Percentiles rank a stretch among this genome's conserved stretches.
Conservation (phyloP, 768 basidiomycete species). For the Dendrothele bispora region DNA sequence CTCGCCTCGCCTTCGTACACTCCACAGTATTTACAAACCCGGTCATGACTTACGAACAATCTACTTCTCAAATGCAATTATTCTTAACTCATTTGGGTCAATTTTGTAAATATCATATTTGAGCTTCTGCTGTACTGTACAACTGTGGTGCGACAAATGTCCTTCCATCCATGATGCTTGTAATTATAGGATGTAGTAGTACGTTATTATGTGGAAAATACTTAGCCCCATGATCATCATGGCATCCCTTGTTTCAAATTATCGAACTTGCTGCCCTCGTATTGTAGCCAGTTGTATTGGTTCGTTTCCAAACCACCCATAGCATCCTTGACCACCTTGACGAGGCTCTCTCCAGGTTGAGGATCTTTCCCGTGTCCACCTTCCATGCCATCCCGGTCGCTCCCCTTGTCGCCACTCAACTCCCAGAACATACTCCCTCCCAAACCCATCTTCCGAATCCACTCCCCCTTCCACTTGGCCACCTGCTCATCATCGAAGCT, state of each 20-base stretch:
- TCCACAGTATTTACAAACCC: not conserved
- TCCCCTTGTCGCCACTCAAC: constrained; percentile 83
- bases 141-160: too few relatives aligned
- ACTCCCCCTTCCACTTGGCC: constrained; percentile 73
- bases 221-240: too few relatives aligned
- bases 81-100: not conserved
- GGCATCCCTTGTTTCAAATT: constrained; percentile 76
- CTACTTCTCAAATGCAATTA: too few relatives aligned
- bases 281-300: constrained; percentile 79
- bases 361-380: constrained; percentile 71
- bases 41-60: not conserved
- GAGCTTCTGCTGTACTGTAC: too few relatives aligned
- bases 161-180: too few relatives aligned
- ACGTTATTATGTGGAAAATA: too few relatives aligned
- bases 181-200: too few relatives aligned
- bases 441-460: constrained; percentile 72
- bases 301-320: constrained; percentile 70
- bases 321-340: constrained; percentile 72
- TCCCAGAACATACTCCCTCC: constrained; percentile 98
- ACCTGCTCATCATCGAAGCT: constrained; percentile 77
- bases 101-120: not conserved
- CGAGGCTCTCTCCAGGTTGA: constrained; percentile 68
- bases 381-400: constrained; percentile 69
- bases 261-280: constrained; percentile 74
- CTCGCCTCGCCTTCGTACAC: constrained; percentile 1